phyloP scores from a whole-genome alignment of 148 eudicot species.

The Silene latifolia region DNA sequence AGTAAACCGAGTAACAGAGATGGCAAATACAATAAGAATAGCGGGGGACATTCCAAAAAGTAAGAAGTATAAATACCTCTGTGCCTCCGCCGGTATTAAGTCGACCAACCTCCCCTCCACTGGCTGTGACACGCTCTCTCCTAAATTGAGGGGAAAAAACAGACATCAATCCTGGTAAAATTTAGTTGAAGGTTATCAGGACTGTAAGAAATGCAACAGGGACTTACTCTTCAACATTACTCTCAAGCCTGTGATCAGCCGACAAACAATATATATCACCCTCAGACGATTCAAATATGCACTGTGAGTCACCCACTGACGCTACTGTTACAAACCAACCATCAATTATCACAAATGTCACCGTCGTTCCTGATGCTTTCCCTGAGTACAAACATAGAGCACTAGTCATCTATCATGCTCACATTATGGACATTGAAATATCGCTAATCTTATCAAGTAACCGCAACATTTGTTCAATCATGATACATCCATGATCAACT shows the following conservation, averaged over 20 bases:
- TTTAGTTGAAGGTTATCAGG: background rate
- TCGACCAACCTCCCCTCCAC: constrained; percentile 17
- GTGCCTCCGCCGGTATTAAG: constrained; percentile 12
- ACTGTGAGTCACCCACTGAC: constrained; percentile 95
- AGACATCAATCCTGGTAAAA: background rate
- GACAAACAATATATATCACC: constrained; percentile 58
- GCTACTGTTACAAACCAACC: constrained; percentile 91
- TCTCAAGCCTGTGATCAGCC: constrained; percentile 98
- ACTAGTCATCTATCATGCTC: background rate
- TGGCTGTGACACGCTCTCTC: constrained; percentile 16
- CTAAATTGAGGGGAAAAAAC: background rate
- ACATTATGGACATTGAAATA: background rate
- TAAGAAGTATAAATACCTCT: background rate
- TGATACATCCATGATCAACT: background rate
- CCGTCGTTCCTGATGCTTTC: constrained; percentile 89
- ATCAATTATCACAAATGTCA: constrained; percentile 87
- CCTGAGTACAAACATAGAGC: constrained; percentile 42
- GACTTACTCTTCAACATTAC: constrained; percentile 78
- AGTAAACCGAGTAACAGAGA: too few relatives aligned
- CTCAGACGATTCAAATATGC: constrained; percentile 51
- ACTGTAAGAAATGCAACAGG: background rate
- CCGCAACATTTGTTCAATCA: background rate
- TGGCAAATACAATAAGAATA: background rate
- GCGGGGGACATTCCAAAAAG: background rate
- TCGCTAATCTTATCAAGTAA: background rate